A percentile compares a stretch with the other conserved stretches of the same genome.
Evolutionary conservation across 2,329 filamentous ascomycete species (phyloP).

Genomic region (Cercospora zeina): DNA sequence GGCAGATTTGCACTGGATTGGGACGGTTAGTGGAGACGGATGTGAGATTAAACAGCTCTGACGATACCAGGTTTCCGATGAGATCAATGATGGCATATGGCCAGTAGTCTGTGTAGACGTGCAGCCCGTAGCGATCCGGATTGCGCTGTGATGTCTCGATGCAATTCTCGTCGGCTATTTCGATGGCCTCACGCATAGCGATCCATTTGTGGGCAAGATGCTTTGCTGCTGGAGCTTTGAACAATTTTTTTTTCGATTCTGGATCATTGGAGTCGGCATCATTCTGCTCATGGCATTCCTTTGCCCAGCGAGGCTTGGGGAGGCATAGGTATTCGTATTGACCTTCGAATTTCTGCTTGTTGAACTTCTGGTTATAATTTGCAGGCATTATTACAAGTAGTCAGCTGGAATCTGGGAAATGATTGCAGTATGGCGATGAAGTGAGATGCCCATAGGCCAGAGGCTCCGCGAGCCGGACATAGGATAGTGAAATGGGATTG

Average conservation of each 20-base stretch:
- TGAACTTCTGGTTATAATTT: constrained; percentile 13
- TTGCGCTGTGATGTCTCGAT: constrained; percentile 20
- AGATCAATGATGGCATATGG: constrained; percentile 14
- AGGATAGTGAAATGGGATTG: background rate
- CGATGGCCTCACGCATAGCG: constrained; percentile 7
- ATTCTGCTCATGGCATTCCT: background rate
- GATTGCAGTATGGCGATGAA: background rate
- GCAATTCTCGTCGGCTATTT: constrained; percentile 5
- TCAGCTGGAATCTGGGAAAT: background rate
- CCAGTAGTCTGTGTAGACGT: constrained; percentile 13
- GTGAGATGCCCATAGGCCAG: background rate
- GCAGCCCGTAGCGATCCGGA: constrained; percentile 24
- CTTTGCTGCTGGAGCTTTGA: constrained; percentile 12
- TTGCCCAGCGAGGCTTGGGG: background rate
- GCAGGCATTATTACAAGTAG: constrained; percentile 1
- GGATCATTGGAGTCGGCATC: background rate
- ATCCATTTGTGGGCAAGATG: constrained; percentile 22
- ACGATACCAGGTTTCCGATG: constrained; percentile 12
- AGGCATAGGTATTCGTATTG: constrained; percentile 18
- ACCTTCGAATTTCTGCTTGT: constrained; percentile 14
- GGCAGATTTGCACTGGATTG: constrained; percentile 8
- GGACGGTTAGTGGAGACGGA: background rate
- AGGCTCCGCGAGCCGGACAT: too few relatives aligned
- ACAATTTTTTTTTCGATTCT: background rate
- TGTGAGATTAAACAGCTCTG: background rate